Conservation (phyloP, 768 basidiomycete genomes). For the Rhodocollybia butyracea region DNA sequence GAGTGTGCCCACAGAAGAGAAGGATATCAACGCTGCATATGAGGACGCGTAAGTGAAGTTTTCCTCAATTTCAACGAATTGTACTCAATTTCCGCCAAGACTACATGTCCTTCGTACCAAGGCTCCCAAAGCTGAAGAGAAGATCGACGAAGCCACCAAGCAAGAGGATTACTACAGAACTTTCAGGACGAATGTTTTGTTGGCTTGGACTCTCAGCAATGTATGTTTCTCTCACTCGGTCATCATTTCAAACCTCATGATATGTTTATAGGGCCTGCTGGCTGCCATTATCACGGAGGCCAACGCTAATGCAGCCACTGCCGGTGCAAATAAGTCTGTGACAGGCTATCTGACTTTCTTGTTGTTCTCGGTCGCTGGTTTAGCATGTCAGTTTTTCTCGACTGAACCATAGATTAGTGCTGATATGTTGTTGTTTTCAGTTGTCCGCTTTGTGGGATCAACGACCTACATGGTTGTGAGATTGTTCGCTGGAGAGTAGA, state of each 20-base stretch:
- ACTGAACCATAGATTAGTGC: neutral
- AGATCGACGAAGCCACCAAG: slow-evolving; percentile 54
- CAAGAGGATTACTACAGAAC: slow-evolving; percentile 87
- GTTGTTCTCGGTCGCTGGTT: slow-evolving; percentile 81
- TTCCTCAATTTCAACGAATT: neutral
- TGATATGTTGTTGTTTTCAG: slow-evolving; percentile 32
- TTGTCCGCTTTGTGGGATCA: slow-evolving; percentile 82
- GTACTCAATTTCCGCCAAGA: neutral
- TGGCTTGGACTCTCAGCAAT: slow-evolving; percentile 89
- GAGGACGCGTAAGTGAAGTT: slow-evolving; percentile 62
- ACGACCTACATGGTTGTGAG: slow-evolving; percentile 81
- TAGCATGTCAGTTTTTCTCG: slow-evolving; percentile 69
- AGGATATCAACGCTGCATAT: slow-evolving; percentile 86
- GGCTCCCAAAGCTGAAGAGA: slow-evolving; percentile 67
- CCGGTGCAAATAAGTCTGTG: slow-evolving; percentile 51
- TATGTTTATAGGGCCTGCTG: slow-evolving; percentile 51
- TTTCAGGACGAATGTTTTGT: slow-evolving; percentile 89
- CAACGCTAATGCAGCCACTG: slow-evolving; percentile 46
- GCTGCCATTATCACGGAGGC: slow-evolving; percentile 67
- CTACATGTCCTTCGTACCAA: slow-evolving; percentile 77
- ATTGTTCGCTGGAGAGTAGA: slow-evolving; percentile 84
- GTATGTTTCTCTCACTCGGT: slow-evolving; percentile 41
- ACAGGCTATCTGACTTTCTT: slow-evolving; percentile 89
- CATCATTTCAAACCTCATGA: neutral
- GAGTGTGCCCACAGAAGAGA: slow-evolving; percentile 79